phyloP scores from a whole-genome alignment of 768 basidiomycete species.

The Holtermannia corniformis region DNA sequence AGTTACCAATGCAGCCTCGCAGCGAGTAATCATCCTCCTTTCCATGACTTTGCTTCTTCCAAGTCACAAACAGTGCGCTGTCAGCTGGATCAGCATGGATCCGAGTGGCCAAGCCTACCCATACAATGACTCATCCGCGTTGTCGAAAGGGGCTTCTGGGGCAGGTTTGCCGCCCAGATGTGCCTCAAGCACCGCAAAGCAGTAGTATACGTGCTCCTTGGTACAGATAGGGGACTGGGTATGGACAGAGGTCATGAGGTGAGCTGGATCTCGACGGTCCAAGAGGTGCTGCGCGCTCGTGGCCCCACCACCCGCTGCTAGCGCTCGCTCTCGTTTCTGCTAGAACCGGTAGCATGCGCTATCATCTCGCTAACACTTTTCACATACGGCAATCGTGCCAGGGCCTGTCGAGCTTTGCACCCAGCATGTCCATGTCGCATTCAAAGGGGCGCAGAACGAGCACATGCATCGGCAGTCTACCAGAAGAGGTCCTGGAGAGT shows the following conservation, averaged over 20 bases:
- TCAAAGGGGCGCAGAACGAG: too few species aligned
- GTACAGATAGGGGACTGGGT: slow-evolving; percentile 13
- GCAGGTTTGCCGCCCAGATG: slow-evolving; percentile 48
- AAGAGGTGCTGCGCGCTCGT: too few species aligned
- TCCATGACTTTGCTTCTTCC: slow-evolving; percentile 44
- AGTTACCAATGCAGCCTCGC: slow-evolving; percentile 92
- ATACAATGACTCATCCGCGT: slow-evolving; percentile 65
- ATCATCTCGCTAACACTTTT: too few species aligned
- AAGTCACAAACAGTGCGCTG: slow-evolving; percentile 93
- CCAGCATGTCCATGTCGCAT: too few species aligned
- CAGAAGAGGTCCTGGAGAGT: too few species aligned
- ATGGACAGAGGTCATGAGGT: neutral
- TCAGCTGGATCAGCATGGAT: neutral
- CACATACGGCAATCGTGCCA: too few species aligned
- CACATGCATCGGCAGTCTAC: too few species aligned
- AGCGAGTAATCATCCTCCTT: slow-evolving; percentile 42
- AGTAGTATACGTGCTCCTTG: slow-evolving; percentile 39
- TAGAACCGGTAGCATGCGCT: too few species aligned
- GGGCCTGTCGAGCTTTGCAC: too few species aligned
- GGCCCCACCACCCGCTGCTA: too few species aligned
- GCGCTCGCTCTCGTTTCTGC: too few species aligned
- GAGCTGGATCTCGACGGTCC: neutral
- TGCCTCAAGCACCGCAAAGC: slow-evolving; percentile 43
- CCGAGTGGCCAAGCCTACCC: slow-evolving; percentile 29
- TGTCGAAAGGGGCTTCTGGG: slow-evolving; percentile 52